Evolutionary conservation across 768 basidiomycete genomes (phyloP).

Genomic region (Thelephora aurantiotincta): DNA sequence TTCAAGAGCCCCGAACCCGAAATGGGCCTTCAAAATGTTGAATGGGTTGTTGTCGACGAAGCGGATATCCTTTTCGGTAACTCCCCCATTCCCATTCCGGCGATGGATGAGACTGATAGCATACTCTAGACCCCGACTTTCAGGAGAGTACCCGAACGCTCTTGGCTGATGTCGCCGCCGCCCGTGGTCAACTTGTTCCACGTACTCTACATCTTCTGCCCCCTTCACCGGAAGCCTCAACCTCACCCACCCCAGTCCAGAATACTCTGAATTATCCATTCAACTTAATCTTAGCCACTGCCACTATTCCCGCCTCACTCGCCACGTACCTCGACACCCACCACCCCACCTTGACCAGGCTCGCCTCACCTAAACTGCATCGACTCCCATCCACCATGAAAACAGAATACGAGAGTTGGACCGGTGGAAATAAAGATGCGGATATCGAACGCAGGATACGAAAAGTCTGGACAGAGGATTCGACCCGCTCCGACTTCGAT

Average conservation of each 20-base stretch:
- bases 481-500: constrained; percentile 10
- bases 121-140: constrained; percentile 64
- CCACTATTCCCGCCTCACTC: constrained; percentile 75
- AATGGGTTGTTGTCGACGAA: constrained; percentile 88
- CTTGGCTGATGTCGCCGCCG: constrained; percentile 54
- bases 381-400: constrained; percentile 56
- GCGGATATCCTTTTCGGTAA: constrained; percentile 82
- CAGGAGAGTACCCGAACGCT: constrained; percentile 55
- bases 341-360: constrained; percentile 53
- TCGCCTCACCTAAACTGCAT: constrained; percentile 72
- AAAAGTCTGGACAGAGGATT: constrained; percentile 62
- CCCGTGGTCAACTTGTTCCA: constrained; percentile 35
- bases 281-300: constrained; percentile 70
- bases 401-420: constrained; percentile 63
- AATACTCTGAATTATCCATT: constrained; percentile 46
- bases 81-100: constrained; percentile 9
- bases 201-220: constrained; percentile 10
- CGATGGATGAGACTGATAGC: not conserved
- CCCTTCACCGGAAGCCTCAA: not conserved
- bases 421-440: constrained; percentile 67
- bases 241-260: not conserved
- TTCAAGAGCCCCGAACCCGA: constrained; percentile 26
- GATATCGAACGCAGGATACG: constrained; percentile 69
- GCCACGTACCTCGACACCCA: constrained; percentile 44
- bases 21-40: constrained; percentile 53